These are phyloP conservation scores for Cutaneotrichosporon mucoides DNA, from an alignment of 1,284 basidiomycete species.

Conservation along the genomic window DNA sequence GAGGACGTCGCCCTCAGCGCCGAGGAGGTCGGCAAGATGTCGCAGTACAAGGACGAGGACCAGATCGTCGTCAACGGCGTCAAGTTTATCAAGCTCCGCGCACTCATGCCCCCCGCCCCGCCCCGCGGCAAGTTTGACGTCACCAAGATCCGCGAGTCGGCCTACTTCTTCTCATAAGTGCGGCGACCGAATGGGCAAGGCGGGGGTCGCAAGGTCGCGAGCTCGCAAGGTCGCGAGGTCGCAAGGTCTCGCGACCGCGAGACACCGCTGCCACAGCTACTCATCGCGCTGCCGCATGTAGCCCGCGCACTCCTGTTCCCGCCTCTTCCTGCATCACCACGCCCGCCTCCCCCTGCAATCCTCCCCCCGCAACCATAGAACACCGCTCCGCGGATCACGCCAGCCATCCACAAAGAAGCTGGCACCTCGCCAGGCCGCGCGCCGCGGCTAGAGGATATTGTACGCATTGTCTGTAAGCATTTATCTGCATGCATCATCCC, in stretches of 20 bases:
- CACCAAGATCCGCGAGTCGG: conserved; percentile 69
- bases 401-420: too few species aligned
- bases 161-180: conserved; percentile 72
- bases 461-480: conserved; percentile 20
- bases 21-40: conserved; percentile 8
- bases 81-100: conserved; percentile 67
- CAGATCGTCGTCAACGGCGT: conserved; percentile 22
- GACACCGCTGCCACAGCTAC: neutral
- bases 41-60: conserved; percentile 8
- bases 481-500: conserved; percentile 14
- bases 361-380: neutral
- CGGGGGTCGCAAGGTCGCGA: too few species aligned
- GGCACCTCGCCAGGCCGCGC: neutral
- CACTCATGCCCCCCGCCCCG: conserved; percentile 78
- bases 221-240: too few species aligned
- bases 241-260: too few species aligned
- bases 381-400: neutral
- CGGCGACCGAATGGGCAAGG: neutral
- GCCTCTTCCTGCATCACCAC: neutral
- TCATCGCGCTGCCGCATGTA: neutral
- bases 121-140: conserved; percentile 87
- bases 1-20: neutral
- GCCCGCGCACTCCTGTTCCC: neutral
- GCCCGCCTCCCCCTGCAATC: neutral
- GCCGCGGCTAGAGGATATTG: neutral